Evolutionary conservation across 2,329 filamentous ascomycete species (phyloP).

Genomic region (Whalleya microplaca): DNA sequence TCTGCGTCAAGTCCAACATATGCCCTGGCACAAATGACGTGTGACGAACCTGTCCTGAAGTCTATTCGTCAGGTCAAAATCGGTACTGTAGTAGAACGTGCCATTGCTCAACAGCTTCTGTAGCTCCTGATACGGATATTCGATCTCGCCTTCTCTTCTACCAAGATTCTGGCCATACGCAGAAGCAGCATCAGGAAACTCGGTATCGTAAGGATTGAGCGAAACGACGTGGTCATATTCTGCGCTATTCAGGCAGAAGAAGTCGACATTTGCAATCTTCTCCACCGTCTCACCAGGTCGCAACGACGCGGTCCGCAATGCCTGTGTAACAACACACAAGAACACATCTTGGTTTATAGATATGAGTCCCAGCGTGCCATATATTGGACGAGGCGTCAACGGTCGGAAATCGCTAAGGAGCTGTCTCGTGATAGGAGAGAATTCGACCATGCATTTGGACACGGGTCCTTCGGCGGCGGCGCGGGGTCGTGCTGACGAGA

Average conservation of each 20-base stretch:
- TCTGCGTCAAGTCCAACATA: background rate
- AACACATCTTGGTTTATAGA: constrained; percentile 85
- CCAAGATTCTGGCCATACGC: constrained; percentile 58
- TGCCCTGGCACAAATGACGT: constrained; percentile 2
- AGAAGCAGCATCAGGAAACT: constrained; percentile 51
- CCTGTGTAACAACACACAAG: constrained; percentile 83
- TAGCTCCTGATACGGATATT: constrained; percentile 88
- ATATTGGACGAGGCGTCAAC: constrained; percentile 73
- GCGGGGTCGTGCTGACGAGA: constrained; percentile 51
- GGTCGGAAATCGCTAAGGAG: constrained; percentile 78
- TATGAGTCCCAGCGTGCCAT: constrained; percentile 87
- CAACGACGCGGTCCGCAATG: constrained; percentile 77
- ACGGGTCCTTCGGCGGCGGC: constrained; percentile 47
- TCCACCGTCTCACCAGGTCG: constrained; percentile 88
- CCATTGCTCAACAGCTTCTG: constrained; percentile 92
- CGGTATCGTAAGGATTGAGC: constrained; percentile 55
- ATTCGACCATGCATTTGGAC: constrained; percentile 85
- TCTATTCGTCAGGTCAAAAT: constrained; percentile 94
- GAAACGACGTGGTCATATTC: constrained; percentile 80
- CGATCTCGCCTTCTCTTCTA: constrained; percentile 70
- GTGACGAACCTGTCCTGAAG: constrained; percentile 75
- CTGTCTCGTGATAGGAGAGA: constrained; percentile 65
- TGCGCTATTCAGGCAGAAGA: constrained; percentile 86
- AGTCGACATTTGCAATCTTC: constrained; percentile 84
- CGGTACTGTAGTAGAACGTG: constrained; percentile 97